Base-by-base conservation (phyloP, 495 filamentous ascomycete genomes). In the Cryomyces antarcticus region DNA sequence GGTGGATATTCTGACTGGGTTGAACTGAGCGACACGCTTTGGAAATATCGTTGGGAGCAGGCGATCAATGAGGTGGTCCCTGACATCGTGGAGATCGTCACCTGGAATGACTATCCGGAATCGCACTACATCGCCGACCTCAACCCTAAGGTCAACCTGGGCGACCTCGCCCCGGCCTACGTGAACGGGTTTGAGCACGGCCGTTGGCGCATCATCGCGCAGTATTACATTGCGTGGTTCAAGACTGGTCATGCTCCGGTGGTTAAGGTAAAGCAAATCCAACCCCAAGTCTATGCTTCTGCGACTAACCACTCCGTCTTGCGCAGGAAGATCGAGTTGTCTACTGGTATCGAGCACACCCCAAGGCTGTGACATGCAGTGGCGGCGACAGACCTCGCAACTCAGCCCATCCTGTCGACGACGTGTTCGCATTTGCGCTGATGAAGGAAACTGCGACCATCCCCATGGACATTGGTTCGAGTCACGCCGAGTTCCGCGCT, bases 111-210 rank as follows among this genome's bases (percentile, higher is more conserved):
- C 46, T 54, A 42, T 39, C 35, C 39, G 40, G 49, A 54, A 42
- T 54, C 52, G 5, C 49, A 54, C 52, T 54, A 54, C 46, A 46
- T 54, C 31, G 45, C 41, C 35, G 46, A 54, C 41, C 39, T 54
- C 30, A 47, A 40, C n/a, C 43, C 46, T 29, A 45, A 42, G 41
- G 49, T 49, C 28, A 30, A 33, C 24, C 43, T 52, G 28, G 49
- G 49, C 31, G 38, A 46, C 38, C 43, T 49, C 40, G 41, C 28
- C 33, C 12, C 33, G 12, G 28, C 5, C 34, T 53, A 53, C 48
- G 48, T 53, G 31, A 34, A 42, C 33, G 44, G 41, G 38, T 38
- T 41, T 28, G 41, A 38, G 12, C 50, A 53, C 42, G 34, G 47
- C 0, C 37, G 47, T 9, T 53, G 50, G 50, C 50, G 50, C 48